These are phyloP conservation scores for Trichoderma sp. DNA, from an alignment of 2,329 filamentous ascomycete genomes.

Conservation along the genomic window DNA sequence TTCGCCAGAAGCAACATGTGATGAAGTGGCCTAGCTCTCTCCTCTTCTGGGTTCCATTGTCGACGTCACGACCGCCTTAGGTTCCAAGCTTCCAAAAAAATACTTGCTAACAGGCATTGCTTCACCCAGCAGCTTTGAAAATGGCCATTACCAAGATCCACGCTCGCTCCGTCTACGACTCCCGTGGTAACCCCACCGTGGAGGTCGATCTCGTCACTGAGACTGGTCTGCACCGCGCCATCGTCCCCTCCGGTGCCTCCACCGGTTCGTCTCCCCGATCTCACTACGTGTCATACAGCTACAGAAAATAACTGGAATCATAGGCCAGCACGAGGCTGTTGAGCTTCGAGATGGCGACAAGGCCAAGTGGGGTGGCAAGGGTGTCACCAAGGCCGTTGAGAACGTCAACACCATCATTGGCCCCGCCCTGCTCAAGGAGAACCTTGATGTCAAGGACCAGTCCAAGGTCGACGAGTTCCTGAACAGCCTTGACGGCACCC, in stretches of 20 bases:
- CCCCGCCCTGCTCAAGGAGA: constrained; percentile 78
- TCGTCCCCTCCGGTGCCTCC: constrained; percentile 94
- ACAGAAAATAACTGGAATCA: constrained; percentile 32
- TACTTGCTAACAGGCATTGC: not conserved
- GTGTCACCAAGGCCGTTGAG: constrained; percentile 79
- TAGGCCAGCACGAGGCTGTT: constrained; percentile 85
- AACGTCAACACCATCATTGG: constrained; percentile 83
- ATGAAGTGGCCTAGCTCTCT: not conserved
- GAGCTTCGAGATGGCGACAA: constrained; percentile 91
- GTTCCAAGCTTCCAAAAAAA: not conserved
- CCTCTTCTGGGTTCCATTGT: not conserved
- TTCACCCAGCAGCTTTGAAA: constrained; percentile 39
- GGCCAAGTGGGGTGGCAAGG: constrained; percentile 81
- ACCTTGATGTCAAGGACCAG: constrained; percentile 83
- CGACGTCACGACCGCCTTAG: not conserved
- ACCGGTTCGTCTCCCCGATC: constrained; percentile 63
- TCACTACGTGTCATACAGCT: constrained; percentile 17
- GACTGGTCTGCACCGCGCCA: constrained; percentile 94
- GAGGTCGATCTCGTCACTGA: constrained; percentile 97
- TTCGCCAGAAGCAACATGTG: not conserved
- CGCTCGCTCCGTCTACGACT: constrained; percentile 97
- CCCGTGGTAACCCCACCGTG: constrained; percentile 95
- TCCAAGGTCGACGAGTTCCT: constrained; percentile 80
- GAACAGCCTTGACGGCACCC: constrained; percentile 77
- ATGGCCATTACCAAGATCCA: constrained; percentile 93